phyloP scores from a whole-genome alignment of 257 asterid genomes.

The Solanum piurae region DNA sequence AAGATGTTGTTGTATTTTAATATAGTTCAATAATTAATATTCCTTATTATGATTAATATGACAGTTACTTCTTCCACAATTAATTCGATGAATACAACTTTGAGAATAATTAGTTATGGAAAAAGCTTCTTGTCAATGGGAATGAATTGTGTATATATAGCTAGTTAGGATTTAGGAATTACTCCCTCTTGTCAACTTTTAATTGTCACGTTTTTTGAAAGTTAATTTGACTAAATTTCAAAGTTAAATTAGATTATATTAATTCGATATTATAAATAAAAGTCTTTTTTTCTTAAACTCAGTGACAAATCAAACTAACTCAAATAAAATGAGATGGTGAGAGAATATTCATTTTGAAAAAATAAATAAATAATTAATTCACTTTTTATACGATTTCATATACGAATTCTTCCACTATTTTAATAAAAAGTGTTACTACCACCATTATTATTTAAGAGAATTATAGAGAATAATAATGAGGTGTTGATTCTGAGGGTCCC shows the following conservation, averaged over 20 bases:
- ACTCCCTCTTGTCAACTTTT: fast-evolving
- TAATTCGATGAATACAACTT: neutral
- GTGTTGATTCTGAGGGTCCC: neutral
- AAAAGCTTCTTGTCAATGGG: neutral
- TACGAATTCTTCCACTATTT: neutral
- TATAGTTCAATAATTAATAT: neutral
- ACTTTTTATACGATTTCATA: neutral
- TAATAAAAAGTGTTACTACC: neutral
- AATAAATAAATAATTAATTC: neutral
- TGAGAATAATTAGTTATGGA: neutral
- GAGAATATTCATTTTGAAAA: too few species aligned
- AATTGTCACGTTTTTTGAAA: too few species aligned
- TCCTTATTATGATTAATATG: neutral
- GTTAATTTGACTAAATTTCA: too few species aligned
- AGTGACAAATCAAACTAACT: too few species aligned
- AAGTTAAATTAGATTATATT: too few species aligned
- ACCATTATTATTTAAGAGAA: neutral
- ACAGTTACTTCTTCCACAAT: neutral
- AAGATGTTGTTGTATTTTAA: neutral
- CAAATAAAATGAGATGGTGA: too few species aligned
- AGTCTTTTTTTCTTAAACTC: too few species aligned
- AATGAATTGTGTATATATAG: neutral
- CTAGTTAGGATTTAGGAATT: too few species aligned
- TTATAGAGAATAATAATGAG: neutral
- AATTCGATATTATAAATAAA: too few species aligned